These are phyloP conservation scores for Lentinula aciculospora DNA, from an alignment of 768 basidiomycete species.

Conservation along the genomic window DNA sequence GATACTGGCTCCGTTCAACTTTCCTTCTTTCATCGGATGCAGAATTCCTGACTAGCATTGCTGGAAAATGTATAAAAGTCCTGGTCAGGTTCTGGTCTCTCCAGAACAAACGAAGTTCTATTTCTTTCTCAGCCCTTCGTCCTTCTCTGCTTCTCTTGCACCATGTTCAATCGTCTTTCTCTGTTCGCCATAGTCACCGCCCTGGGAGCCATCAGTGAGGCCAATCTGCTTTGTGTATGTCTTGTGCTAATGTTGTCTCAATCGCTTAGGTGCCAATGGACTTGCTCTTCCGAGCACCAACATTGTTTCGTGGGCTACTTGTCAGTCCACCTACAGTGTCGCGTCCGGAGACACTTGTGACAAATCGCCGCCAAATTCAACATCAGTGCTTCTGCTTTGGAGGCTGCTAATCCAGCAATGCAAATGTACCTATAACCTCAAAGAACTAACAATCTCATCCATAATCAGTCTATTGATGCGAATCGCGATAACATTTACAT, in stretches of 20 bases:
- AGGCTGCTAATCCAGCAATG: neutral
- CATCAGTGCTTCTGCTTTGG: neutral
- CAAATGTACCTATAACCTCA: neutral
- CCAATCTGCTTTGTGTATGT: neutral
- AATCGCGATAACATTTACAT: neutral
- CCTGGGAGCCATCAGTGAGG: neutral
- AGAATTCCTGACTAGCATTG: neutral
- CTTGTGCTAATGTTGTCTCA: neutral
- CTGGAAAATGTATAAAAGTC: neutral
- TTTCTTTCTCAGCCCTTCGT: neutral
- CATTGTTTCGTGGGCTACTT: neutral
- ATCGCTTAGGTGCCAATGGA: neutral
- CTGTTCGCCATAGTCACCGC: neutral
- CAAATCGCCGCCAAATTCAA: neutral
- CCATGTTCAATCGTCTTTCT: neutral
- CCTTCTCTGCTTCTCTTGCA: neutral
- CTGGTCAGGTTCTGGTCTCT: neutral
- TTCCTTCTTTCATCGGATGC: neutral
- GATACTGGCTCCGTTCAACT: too few relatives aligned
- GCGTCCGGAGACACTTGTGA: conserved; percentile 1
- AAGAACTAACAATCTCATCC: neutral
- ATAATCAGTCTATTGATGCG: neutral
- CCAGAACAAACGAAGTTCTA: neutral
- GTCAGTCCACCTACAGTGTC: neutral
- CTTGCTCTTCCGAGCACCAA: neutral